Evolutionary conservation across 1,284 basidiomycete species (phyloP).

Genomic region (Farysia itapuensis): DNA sequence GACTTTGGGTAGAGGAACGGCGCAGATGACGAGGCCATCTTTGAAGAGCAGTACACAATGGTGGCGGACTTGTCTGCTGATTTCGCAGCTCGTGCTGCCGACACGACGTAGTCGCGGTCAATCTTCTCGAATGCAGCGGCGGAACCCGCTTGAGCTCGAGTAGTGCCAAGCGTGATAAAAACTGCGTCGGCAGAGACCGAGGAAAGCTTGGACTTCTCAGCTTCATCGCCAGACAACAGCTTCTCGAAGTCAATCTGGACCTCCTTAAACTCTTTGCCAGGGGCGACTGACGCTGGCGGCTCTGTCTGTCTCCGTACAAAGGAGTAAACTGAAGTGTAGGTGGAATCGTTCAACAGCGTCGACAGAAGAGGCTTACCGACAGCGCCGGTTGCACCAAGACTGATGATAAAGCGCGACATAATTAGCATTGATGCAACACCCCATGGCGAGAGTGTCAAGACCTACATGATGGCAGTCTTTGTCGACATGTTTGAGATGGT

Average conservation of each 20-base stretch:
- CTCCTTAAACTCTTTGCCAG: slow-evolving; percentile 56
- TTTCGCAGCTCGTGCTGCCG: slow-evolving; percentile 67
- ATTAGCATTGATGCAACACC: no score
- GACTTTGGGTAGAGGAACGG: slow-evolving; percentile 57
- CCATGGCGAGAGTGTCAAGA: no score
- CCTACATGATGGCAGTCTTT: no score
- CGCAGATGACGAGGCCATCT: slow-evolving; percentile 21
- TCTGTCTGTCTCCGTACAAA: slow-evolving; percentile 65
- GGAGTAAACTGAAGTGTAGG: slow-evolving; percentile 67
- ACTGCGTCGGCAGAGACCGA: slow-evolving; percentile 9
- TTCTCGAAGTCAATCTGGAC: slow-evolving; percentile 41
- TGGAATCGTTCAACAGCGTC: slow-evolving; percentile 10
- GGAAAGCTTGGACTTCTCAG: slow-evolving; percentile 21
- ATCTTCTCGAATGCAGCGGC: slow-evolving; percentile 72
- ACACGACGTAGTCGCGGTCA: slow-evolving; percentile 74
- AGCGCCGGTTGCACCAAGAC: slow-evolving; percentile 44
- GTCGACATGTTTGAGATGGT: no score
- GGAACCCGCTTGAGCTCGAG: slow-evolving; percentile 65
- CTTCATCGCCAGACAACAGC: slow-evolving; percentile 5
- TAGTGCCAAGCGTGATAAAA: slow-evolving; percentile 44
- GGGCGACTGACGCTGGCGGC: slow-evolving; percentile 44
- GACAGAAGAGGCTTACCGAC: slow-evolving; percentile 40
- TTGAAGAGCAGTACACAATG: slow-evolving; percentile 72
- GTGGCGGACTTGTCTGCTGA: slow-evolving; percentile 62
- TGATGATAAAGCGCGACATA: no score